These are phyloP conservation scores for Epichloe coenophiala DNA, from an alignment of 2,329 filamentous ascomycete genomes.

Conservation along the genomic window DNA sequence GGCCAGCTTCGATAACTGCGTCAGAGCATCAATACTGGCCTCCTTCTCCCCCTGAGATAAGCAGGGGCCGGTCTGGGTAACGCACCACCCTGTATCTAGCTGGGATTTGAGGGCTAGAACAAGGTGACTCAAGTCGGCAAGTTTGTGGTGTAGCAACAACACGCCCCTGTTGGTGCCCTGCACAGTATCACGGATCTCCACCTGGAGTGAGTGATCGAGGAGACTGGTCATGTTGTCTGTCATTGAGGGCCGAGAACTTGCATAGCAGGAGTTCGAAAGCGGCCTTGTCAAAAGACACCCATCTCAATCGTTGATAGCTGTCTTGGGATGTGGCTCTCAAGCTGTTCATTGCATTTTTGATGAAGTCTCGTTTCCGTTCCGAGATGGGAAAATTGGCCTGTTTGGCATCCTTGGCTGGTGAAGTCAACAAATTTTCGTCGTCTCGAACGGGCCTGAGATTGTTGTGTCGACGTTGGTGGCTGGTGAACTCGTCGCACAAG, in stretches of 20 bases:
- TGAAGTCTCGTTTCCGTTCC: constrained; percentile 26
- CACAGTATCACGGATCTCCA: constrained; percentile 32
- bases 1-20: constrained; percentile 29
- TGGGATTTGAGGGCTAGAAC: constrained; percentile 32
- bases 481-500: constrained; percentile 32
- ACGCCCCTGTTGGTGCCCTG: constrained; percentile 35
- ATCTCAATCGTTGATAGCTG: constrained; percentile 22
- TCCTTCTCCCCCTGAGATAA: constrained; percentile 22
- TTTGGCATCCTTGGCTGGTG: constrained; percentile 30
- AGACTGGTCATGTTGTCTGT: constrained; percentile 33
- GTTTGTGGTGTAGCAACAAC: constrained; percentile 31
- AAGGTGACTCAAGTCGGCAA: constrained; percentile 30
- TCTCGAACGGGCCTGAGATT: constrained; percentile 22
- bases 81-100: constrained; percentile 17
- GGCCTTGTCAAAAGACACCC: constrained; percentile 32
- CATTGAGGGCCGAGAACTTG: constrained; percentile 31
- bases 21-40: constrained; percentile 25
- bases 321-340: constrained; percentile 24
- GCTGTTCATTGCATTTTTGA: constrained; percentile 28
- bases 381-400: constrained; percentile 31
- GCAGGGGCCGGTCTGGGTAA: constrained; percentile 9
- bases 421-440: constrained; percentile 19
- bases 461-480: constrained; percentile 26
- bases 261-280: constrained; percentile 30
- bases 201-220: constrained; percentile 31